Evolutionary conservation across 208 protist genomes (phyloP), one percentile per base, ranked within the genome.

Genomic region (Crithidia acanthocephali): DNA sequence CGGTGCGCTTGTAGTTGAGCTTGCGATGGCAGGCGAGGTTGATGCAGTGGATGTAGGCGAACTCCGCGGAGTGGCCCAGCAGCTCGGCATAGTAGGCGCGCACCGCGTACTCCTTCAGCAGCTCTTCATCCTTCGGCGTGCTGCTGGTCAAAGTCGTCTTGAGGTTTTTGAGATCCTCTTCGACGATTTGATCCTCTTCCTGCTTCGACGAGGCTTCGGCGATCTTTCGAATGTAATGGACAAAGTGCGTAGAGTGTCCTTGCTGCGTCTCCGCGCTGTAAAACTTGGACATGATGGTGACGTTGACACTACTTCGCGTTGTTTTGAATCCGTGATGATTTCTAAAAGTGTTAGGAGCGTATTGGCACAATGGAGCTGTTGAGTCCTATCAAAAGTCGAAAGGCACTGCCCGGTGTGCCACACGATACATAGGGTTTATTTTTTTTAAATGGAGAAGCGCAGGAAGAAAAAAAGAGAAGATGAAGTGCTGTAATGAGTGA

Each of bases 71-170:
- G 48, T 95, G 82, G 9, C 98, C 98, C 1, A 99, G 72, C 94
- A 99, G 97, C 73, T 99, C 97, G 64, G 95, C 98, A 81, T 99
- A 99, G 37, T 98, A 80, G 52, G 93, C 52, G 33, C 94, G 87
- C 47, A 98, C 77, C 48, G 98, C 80, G 59, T 85, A 87, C 81
- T 98, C 97, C 60, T 92, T 91, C 68, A 90, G 64, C 2, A 77
- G 32, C 15, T 74, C 51, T 20, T 79, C 74, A 66, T 90, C 77
- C 32, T 72, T 61, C 18, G 81, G 33, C 8, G 51, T 40, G 18
- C 58, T 64, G 23, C 65, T 72, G 7, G 65, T 78, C n/a, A 76
- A 42, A 11, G 57, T 48, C 13, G 50, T 69, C 68, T 93, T 94
- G 7, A 95, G 68, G 0, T 72, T 60, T n/a, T 65, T 74, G 22